These are phyloP conservation scores for Cetraspora pellucida DNA, from an alignment of 192 early-diverging fungal species.

Conservation along the genomic window DNA sequence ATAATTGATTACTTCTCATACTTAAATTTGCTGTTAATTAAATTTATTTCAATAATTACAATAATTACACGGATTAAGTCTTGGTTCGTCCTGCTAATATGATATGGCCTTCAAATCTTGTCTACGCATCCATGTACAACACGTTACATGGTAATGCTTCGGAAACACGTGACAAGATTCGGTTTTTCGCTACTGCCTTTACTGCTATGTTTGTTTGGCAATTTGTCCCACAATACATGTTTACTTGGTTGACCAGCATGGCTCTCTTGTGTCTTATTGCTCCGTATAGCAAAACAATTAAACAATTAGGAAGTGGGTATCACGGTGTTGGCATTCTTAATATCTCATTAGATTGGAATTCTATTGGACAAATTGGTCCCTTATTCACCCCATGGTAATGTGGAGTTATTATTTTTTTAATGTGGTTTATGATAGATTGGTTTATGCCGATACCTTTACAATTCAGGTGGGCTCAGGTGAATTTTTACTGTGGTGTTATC, in stretches of 20 bases:
- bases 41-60: too few relatives aligned
- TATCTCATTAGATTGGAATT: conserved; percentile 77
- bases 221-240: conserved; percentile 47
- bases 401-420: conserved; percentile 34
- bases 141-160: conserved; percentile 41
- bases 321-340: conserved; percentile 71
- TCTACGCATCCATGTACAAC: conserved; percentile 53
- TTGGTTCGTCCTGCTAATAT: conserved; percentile 16
- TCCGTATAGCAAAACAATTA: conserved; percentile 36
- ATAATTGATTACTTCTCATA: too few relatives aligned
- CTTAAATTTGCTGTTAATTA: not conserved
- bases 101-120: conserved; percentile 78
- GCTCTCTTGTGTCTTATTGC: conserved; percentile 42
- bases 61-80: not conserved
- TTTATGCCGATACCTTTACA: not conserved
- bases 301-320: conserved; percentile 50
- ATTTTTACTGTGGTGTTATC: conserved; percentile 65
- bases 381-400: conserved; percentile 73
- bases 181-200: conserved; percentile 52
- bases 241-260: conserved; percentile 42
- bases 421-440: not conserved
- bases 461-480: conserved; percentile 59
- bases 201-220: conserved; percentile 51
- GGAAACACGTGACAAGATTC: conserved; percentile 4
- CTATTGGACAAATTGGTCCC: conserved; percentile 53